Conservation (phyloP, 176 grass and related monocot genomes). For the Tillandsia fasciculata region DNA sequence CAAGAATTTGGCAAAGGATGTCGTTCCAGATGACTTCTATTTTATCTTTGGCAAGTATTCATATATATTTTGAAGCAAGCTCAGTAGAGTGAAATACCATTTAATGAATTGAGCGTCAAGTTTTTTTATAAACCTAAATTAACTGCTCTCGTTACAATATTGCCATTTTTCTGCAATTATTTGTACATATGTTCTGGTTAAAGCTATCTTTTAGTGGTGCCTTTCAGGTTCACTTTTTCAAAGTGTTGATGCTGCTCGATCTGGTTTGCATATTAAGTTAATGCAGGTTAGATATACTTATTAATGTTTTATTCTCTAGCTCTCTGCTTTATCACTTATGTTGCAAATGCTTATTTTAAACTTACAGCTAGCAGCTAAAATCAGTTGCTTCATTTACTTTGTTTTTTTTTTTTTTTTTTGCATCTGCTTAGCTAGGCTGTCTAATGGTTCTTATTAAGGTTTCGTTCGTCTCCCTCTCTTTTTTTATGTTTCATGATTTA, state of each 20-base stretch:
- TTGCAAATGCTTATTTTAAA: background rate
- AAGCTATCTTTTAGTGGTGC: background rate
- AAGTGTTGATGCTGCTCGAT: constrained; percentile 43
- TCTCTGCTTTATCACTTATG: background rate
- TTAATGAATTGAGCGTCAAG: background rate
- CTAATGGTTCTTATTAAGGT: background rate
- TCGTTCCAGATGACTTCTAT: constrained; percentile 77
- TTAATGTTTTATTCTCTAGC: constrained; percentile 4
- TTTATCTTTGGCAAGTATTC: constrained; percentile 68
- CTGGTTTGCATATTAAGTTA: constrained; percentile 62
- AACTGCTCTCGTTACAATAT: constrained; percentile 3
- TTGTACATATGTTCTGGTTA: background rate
- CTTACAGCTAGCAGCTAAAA: background rate
- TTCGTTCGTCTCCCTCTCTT: background rate
- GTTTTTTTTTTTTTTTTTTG: background rate
- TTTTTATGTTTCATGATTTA: background rate
- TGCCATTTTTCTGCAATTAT: constrained; percentile 8
- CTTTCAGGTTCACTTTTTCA: constrained; percentile 71
- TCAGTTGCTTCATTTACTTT: background rate
- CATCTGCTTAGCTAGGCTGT: background rate
- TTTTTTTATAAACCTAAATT: constrained; percentile 5
- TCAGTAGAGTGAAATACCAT: background rate
- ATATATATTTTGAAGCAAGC: constrained; percentile 1
- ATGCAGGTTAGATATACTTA: constrained; percentile 58
- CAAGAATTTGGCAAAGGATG: constrained; percentile 96